Evolutionary conservation across 2,329 filamentous ascomycete species (phyloP).

Genomic region (Sordariomycetes sp.): DNA sequence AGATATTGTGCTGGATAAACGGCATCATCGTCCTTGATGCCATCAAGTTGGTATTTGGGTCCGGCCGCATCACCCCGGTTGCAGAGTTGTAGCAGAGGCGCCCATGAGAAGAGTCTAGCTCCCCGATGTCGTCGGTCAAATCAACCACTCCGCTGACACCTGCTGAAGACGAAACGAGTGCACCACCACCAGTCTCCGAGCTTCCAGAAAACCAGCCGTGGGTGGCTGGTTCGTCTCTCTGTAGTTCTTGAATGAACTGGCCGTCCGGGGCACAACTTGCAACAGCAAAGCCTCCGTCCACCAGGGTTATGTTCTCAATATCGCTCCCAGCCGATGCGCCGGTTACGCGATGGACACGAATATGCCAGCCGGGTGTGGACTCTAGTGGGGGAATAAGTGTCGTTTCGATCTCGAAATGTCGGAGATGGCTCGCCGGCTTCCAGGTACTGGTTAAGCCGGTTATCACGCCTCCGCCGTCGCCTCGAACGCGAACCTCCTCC

Average conservation of each 20-base stretch:
- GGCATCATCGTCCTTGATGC: background rate
- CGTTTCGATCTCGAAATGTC: conserved; percentile 14
- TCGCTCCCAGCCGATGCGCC: background rate
- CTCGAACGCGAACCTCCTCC: background rate
- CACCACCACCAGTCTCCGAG: background rate
- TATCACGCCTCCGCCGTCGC: background rate
- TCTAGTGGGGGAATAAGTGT: conserved; percentile 15
- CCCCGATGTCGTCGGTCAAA: background rate
- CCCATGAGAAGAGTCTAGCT: background rate
- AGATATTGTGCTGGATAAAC: background rate
- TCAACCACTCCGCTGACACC: background rate
- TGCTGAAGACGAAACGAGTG: background rate
- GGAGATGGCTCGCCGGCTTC: conserved; percentile 16
- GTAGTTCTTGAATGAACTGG: background rate
- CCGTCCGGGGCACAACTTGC: background rate
- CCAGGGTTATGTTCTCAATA: background rate
- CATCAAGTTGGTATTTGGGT: background rate
- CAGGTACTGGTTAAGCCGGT: conserved; percentile 3
- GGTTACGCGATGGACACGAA: conserved; percentile 12
- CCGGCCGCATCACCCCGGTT: background rate
- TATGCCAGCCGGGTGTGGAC: conserved; percentile 21
- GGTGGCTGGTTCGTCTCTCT: background rate
- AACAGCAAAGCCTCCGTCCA: background rate
- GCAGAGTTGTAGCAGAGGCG: background rate
- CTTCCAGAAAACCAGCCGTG: background rate